Evolutionary conservation across 1,139 yeast species (phyloP), one percentile per base, ranked within the genome.

Genomic region (Saccharomyces hybrid): DNA sequence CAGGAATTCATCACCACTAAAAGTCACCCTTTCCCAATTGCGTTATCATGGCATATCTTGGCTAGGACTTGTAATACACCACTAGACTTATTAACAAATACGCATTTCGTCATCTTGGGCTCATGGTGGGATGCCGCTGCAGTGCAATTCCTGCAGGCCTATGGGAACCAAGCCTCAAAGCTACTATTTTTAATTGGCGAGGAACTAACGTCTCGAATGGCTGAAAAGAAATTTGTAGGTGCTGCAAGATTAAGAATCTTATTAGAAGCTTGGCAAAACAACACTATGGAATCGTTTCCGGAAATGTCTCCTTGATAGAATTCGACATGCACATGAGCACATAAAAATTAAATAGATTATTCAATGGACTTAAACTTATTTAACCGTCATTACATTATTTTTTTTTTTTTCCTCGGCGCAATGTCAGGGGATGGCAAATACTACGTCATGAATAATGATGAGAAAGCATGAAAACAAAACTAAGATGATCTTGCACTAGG

Each of bases 91-190:
- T 65, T 89, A 13, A 74, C 81, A 0, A 85, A 89, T 60, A 80
- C 86, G 0, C 96, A 90, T 66, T 91, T 78, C 66, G 76, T 84
- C 0, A 79, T 87, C 1, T 78, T 84, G 7, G 84, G 90, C 1
- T 81, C 87, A 47, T 91, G 97, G 96, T 89, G 97, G 96, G 99
- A 95, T 60, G 83, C 91, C 5, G 78, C 86, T 48, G 93, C 88
- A 0, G 61, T 62, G 11, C 74, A 80, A 49, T 81, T 93, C 56
- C 56, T 76, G 6, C 64, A 67, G 11, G 76, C 76, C 0, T 95
- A 83, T 68, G 90, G 91, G 0, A 69, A 62, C 5, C 99, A 93
- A 70, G 95, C 82, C 3, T 56, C 53, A 4, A 93, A 95, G 65
- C 58, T 91, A 41, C 64, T 91, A 56, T 62, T 60, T 6, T 61